Evolutionary conservation across 2,329 filamentous ascomycete species (phyloP).

Genomic region (Arthrobotrys conoides): DNA sequence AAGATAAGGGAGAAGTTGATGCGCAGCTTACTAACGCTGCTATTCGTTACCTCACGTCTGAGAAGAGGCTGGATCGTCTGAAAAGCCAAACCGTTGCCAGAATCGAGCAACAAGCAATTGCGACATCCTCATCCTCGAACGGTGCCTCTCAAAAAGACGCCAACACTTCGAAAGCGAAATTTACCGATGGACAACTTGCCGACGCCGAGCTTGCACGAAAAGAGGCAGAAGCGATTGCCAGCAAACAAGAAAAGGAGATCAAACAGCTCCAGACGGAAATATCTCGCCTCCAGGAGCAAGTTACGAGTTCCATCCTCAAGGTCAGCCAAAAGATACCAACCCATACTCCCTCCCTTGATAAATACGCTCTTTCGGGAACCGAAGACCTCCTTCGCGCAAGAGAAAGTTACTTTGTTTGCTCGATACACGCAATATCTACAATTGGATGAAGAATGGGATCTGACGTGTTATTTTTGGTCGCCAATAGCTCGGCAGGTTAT

Average conservation of each 20-base stretch:
- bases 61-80: slow-evolving; percentile 91
- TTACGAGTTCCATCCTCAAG: slow-evolving; percentile 76
- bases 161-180: slow-evolving; percentile 71
- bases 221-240: slow-evolving; percentile 80
- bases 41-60: slow-evolving; percentile 91
- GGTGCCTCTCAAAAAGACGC: slow-evolving; percentile 66
- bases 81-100: slow-evolving; percentile 92
- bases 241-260: slow-evolving; percentile 90
- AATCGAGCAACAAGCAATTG: slow-evolving; percentile 87
- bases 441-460: slow-evolving; percentile 52
- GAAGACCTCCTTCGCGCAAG: slow-evolving; percentile 59
- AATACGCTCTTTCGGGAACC: slow-evolving; percentile 52
- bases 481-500: slow-evolving; percentile 77
- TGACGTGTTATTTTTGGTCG: slow-evolving; percentile 58
- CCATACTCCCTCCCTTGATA: slow-evolving; percentile 57
- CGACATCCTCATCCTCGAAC: slow-evolving; percentile 69
- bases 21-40: slow-evolving; percentile 90
- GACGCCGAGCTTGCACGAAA: slow-evolving; percentile 82
- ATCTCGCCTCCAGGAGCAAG: slow-evolving; percentile 80
- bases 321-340: slow-evolving; percentile 62
- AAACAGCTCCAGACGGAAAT: slow-evolving; percentile 84
- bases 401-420: slow-evolving; percentile 59
- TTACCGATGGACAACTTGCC: slow-evolving; percentile 73
- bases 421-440: slow-evolving; percentile 36
- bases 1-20: slow-evolving; percentile 86